Evolutionary conservation across 2,329 filamentous ascomycete species (phyloP).

Genomic region (Sclerotinia nivalis): DNA sequence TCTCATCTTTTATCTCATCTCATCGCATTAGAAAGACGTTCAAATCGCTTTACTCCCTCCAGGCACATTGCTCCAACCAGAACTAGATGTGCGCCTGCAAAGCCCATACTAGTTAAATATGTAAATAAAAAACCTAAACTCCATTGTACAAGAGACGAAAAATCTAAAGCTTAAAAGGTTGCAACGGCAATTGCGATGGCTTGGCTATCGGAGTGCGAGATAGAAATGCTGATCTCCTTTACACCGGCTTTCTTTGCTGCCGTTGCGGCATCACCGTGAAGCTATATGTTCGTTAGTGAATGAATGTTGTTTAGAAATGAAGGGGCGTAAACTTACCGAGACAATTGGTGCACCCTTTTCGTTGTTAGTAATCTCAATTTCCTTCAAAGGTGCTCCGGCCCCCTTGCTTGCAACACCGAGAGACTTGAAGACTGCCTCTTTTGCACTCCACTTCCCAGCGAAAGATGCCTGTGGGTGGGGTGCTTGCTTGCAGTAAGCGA

Average conservation of each 20-base stretch:
- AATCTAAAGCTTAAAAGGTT: conserved; percentile 56
- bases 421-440: conserved; percentile 98
- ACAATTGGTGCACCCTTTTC: conserved; percentile 82
- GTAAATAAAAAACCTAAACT: conserved; percentile 13
- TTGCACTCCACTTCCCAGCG: conserved; percentile 93
- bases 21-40: conserved; percentile 17
- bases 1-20: conserved; percentile 19
- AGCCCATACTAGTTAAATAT: conserved; percentile 18
- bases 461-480: conserved; percentile 85
- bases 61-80: neutral
- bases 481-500: conserved; percentile 80
- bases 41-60: conserved; percentile 21
- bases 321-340: conserved; percentile 60
- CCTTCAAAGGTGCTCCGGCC: conserved; percentile 84
- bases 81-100: conserved; percentile 22
- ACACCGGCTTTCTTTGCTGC: conserved; percentile 86
- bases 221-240: conserved; percentile 87
- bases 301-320: neutral
- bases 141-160: conserved; percentile 23
- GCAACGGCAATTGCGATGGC: conserved; percentile 92
- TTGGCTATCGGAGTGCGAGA: conserved; percentile 92
- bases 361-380: conserved; percentile 88
- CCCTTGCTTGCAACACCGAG: conserved; percentile 84
- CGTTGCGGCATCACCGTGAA: conserved; percentile 79
- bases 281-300: conserved; percentile 51